Base-by-base conservation (phyloP, 2,329 filamentous ascomycete species). In the Alternaria viburni region DNA sequence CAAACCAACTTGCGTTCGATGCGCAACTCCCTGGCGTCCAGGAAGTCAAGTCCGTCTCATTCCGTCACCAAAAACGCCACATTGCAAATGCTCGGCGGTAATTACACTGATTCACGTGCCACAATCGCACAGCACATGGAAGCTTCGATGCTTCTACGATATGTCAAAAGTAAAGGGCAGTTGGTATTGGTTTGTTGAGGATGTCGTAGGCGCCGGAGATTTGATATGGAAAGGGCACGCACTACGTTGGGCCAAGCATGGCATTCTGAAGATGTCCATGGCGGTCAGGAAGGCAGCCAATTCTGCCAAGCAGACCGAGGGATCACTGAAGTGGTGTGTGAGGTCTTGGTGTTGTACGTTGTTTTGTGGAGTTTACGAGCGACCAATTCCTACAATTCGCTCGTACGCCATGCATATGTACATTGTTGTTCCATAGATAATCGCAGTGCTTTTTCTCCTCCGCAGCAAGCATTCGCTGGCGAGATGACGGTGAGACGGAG, bases 1-100 rank as follows among this genome's bases (percentile, higher is more conserved):
- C 45, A 49, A 45, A 36, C 15, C 44, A 54, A 28, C 17, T 62
- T 52, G 54, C 51, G 2, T 43, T 30, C 12, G 59, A 57, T 54
- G 54, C 61, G 12, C 57, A 56, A 47, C 59, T 55, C 13, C 58
- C 54, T 25, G 19, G 30, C 55, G n/a, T 64, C 12, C 52, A 54
- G 49, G 36, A 55, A 30, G 59, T 62, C 19, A 41, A 43, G 11
- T 57, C 32, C 17, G 21, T 55, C n/a, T 50, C 54, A 8, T 55
- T 50, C 32, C 41, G 30, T 19, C 58, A 60, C 32, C 51, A 60
- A 21, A 21, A 17, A 17, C 25, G 23, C n/a, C 51, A 23, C 19
- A 44, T 55, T 8, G 36, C 45, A 19, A 43, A 44, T n/a, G 11
- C 19, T 60, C 51, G 26, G 19, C 32, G 32, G 46, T 60, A 49